A percentile compares a stretch with the other conserved stretches of the same genome.
These are phyloP conservation scores for Cryptosporidium felis DNA, from an alignment of 169 alveolate species.

Conservation along the genomic window DNA sequence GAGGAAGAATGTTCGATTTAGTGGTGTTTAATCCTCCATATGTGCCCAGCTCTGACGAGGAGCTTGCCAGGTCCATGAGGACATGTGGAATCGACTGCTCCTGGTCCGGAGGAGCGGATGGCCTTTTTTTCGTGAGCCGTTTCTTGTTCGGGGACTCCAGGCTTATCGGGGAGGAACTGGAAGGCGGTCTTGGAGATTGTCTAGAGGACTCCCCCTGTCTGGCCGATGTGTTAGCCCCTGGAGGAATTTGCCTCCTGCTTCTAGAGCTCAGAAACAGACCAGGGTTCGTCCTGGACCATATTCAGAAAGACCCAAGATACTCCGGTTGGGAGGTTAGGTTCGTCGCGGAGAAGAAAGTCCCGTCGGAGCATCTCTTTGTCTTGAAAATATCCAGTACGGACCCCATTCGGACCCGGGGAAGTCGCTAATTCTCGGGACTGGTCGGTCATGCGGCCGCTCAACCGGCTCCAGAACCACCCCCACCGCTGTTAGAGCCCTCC, in stretches of 20 bases:
- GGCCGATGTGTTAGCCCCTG: not conserved
- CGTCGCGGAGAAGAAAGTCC: conserved; percentile 20
- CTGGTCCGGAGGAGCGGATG: conserved; percentile 67
- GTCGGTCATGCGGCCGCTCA: not conserved
- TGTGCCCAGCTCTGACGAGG: conserved; percentile 37
- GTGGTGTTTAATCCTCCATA: conserved; percentile 60
- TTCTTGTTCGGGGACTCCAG: conserved; percentile 40
- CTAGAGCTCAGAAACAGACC: conserved; percentile 23
- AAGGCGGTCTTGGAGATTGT: not conserved
- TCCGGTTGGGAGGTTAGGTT: conserved; percentile 2
- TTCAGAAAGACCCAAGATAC: conserved; percentile 17
- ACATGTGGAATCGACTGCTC: conserved; percentile 4
- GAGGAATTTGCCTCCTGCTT: conserved; percentile 42
- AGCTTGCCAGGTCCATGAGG: not conserved
- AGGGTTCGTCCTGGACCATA: not conserved
- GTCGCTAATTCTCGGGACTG: not conserved
- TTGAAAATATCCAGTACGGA: not conserved
- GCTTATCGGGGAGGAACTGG: not conserved
- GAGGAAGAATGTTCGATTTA: not conserved
- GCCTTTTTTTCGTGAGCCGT: conserved; percentile 12
- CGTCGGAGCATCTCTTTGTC: conserved; percentile 12
- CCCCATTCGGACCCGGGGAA: not conserved
- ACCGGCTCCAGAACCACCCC: not conserved
- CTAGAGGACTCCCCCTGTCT: not conserved
- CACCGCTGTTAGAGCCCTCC: not conserved